Evolutionary conservation across 495 filamentous ascomycete species (phyloP).

Genomic region (Daldinia childiae): DNA sequence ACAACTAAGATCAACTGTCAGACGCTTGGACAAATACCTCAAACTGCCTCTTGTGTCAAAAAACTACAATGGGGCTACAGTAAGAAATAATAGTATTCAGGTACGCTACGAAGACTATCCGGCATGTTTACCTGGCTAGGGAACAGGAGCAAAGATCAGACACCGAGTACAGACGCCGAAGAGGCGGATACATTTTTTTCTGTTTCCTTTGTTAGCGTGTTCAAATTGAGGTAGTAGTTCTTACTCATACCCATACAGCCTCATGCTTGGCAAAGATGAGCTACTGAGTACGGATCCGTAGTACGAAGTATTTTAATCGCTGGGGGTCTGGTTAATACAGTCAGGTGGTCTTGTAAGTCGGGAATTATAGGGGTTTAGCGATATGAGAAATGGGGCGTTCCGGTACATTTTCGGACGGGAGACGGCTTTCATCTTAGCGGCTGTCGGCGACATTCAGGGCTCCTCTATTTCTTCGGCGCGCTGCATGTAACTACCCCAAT

Average conservation of each 20-base stretch:
- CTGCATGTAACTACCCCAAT: conserved; percentile 5
- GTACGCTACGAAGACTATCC: conserved; percentile 17
- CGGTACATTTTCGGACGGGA: conserved; percentile 42
- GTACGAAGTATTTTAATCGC: neutral
- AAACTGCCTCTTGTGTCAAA: neutral
- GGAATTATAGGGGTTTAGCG: conserved; percentile 41
- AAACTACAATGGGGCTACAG: neutral
- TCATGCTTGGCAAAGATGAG: conserved; percentile 32
- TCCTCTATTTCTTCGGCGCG: neutral
- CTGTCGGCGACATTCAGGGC: conserved; percentile 26
- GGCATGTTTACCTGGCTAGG: conserved; percentile 5
- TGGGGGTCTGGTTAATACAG: conserved; percentile 17
- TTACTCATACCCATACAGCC: conserved; percentile 42
- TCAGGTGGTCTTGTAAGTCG: conserved; percentile 42
- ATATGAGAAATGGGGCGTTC: conserved; percentile 35
- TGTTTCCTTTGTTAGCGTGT: conserved; percentile 20
- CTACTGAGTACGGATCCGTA: neutral
- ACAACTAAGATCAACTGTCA: neutral
- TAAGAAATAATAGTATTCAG: neutral
- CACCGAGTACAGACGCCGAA: conserved; percentile 28
- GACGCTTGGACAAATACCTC: conserved; percentile 29
- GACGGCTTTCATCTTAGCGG: conserved; percentile 20
- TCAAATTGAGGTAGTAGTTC: conserved; percentile 22
- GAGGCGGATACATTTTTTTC: conserved; percentile 16
- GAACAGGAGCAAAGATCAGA: conserved; percentile 16